Evolutionary conservation across 2,329 filamentous ascomycete genomes (phyloP), one percentile per base, ranked within the genome.

Genomic region (Botrytis fabae): DNA sequence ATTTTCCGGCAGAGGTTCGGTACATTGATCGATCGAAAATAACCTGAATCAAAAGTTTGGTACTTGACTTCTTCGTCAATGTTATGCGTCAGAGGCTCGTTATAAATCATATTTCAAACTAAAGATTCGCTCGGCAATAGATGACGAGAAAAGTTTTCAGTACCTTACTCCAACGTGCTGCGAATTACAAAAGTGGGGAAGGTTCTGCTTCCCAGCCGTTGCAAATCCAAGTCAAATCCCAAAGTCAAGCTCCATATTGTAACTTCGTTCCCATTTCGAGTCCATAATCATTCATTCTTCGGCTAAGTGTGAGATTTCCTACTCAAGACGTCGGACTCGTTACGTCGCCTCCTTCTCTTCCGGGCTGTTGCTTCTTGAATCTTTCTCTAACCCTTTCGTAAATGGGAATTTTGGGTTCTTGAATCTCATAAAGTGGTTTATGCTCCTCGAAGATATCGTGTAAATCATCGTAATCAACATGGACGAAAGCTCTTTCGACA

Each of bases 401-500:
- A 16, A 72, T 57, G 12, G 70, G 70, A n/a, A 40, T 28, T 38
- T 72, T 72, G 1, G 70, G 61, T 38, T 66, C 70, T 61, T 72
- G 70, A 35, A 72, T 35, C 16, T 72, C 70, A 46, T 72, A 72
- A 38, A 72, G 62, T 46, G 70, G 70, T 60, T 72, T 72, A 32
- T 72, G 70, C 40, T 72, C 70, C 57, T 72, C 70, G 32, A 72
- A 72, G 40, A 72, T 72, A 44, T 72, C 70, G 6, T 72, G 70
- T 59, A 72, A n/a, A 59, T 72, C 70, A 38, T 98, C 96, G 79
- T 97, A 98, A 82, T 99, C 96, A 28, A 98, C 95, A 82, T 99
- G 96, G 32, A 98, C 96, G 81, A 98, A 98, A 0, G 94, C 94
- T 74, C 96, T 86, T 86, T 98, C 96, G 16, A 98, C 91, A 80